Evolutionary conservation across 2,329 filamentous ascomycete species (phyloP), one percentile per base, ranked within the genome.

Genomic region (Camptophora hylomeconis): DNA sequence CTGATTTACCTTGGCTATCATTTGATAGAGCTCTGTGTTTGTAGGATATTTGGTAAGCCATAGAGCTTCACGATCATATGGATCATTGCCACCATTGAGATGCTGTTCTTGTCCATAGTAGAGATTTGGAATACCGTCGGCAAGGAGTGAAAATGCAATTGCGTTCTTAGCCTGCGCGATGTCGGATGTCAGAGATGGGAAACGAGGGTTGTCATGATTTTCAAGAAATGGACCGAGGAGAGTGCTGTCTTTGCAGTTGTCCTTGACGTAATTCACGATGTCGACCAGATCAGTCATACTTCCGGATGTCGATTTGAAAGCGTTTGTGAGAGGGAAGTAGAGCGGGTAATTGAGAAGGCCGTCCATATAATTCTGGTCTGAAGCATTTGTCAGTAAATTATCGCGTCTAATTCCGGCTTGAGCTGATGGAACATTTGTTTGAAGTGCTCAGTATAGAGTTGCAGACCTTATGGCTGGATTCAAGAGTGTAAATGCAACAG

Each of bases 51-150:
- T 45, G 10, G 48, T 48, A 6, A 61, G 48, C 71, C 71, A 75
- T 23, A 67, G 55, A 5, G 69, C 65, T 44, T 74, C 68, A n/a
- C 69, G 66, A 27, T 57, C 59, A 0, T 60, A 52, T 7, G 67
- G 67, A 25, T 51, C 51, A 20, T 49, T 56, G 11, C 57, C 58
- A 15, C 64, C 64, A 2, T 54, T 47, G 45, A 63, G 71, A 35
- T 66, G 69, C 43, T 78, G 72, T 49, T 78, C 74, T 37, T 73
- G 69, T 15, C 73, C 74, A 40, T 75, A 65, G 49, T 77, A 79
- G 18, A 77, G 60, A 32, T 75, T 69, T 1, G 72, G 72, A 20
- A 77, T 69, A 13, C 73, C 73, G 31, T 74, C 52, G 19, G 45
- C 46, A 12, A 78, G 61, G 18, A 78, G 61, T n/a, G 65, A 68